Percentiles rank a stretch among this genome's conserved stretches.
Evolutionary conservation across 1,284 basidiomycete species (phyloP).

Genomic region (Tremellales sp.): DNA sequence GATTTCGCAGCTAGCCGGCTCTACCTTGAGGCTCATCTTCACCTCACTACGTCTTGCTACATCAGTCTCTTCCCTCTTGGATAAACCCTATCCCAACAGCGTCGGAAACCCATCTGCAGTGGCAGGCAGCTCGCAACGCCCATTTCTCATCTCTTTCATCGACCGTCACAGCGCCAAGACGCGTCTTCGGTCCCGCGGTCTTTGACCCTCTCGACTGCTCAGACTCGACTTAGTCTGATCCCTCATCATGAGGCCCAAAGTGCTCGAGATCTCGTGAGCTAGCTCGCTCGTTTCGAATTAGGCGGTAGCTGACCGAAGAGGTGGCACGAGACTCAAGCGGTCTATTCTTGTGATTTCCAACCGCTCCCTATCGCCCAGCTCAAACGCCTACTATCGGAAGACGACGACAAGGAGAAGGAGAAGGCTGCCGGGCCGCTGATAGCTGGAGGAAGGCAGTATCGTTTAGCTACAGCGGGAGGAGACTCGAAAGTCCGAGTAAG

Average conservation of each 20-base stretch:
- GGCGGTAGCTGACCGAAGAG: conserved; percentile 14
- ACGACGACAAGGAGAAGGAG: conserved; percentile 27
- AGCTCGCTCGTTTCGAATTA: neutral
- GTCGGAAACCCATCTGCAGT: too few species aligned
- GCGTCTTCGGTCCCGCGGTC: neutral
- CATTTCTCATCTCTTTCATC: neutral
- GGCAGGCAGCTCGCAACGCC: too few species aligned
- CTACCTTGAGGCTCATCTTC: too few species aligned
- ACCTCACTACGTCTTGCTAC: too few species aligned
- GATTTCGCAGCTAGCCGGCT: too few species aligned
- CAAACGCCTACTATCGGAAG: conserved; percentile 46
- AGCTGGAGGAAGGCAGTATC: conserved; percentile 60
- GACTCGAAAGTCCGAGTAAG: conserved; percentile 94
- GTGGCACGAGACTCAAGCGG: conserved; percentile 90
- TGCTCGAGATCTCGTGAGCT: conserved; percentile 45
- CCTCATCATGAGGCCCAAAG: conserved; percentile 44
- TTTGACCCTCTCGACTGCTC: neutral
- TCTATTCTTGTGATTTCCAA: conserved; percentile 92
- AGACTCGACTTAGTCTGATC: neutral
- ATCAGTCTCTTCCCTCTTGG: neutral
- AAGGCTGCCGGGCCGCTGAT: conserved; percentile 8
- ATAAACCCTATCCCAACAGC: neutral
- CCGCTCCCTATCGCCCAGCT: conserved; percentile 54
- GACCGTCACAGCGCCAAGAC: too few species aligned
- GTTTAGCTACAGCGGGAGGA: conserved; percentile 90